Evolutionary conservation across 345 rosid genomes (phyloP), one percentile per base, ranked within the genome.

Genomic region (Hirschfeldia incana): DNA sequence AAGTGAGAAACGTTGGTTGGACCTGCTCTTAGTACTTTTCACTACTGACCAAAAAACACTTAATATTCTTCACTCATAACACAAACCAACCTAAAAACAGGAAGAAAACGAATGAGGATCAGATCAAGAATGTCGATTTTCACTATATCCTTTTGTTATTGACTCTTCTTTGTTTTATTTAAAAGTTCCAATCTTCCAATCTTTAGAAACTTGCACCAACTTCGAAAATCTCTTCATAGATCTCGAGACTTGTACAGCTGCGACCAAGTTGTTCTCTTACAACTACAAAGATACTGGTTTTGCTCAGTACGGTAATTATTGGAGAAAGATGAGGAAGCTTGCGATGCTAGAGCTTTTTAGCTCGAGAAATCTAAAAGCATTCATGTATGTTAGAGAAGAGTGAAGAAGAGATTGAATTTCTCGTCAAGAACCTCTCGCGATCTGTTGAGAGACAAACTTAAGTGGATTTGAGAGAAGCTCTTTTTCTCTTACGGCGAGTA

Each of bases 201-300:
- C 21, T 21, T 21, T 21, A 21, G 87, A 15, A 86, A 85, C 82
- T 80, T 88, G 27, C 87, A 83, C 66, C 86, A 78, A 46, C 83
- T 88, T 1, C 86, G 88, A 9, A 76, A 60, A 21, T 64, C 80
- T 61, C 86, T 83, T 2, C 88, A 86, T 42, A 78, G 92, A 83
- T 55, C 71, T 72, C 4, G 81, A 74, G 60, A 80, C 83, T 30
- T 83, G 83, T 11, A 84, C 67, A 17, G 1, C 67, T 0, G 82
- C 77, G 29, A 21, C 62, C 4, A 57, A 39, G 16, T 75, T 65
- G 65, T 69, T 86, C 69, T 34, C 85, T 0, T 83, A 80, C 82
- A 75, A 84, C 42, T 80, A n/a, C 28, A n/a, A 72, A 15, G 89
- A 84, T 32, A 12, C 84, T n/a, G 83, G 78, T 6, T 81, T 83